These are phyloP conservation scores for Effrenium voratum DNA, from an alignment of 73 alveolate genomes.

Conservation along the genomic window DNA sequence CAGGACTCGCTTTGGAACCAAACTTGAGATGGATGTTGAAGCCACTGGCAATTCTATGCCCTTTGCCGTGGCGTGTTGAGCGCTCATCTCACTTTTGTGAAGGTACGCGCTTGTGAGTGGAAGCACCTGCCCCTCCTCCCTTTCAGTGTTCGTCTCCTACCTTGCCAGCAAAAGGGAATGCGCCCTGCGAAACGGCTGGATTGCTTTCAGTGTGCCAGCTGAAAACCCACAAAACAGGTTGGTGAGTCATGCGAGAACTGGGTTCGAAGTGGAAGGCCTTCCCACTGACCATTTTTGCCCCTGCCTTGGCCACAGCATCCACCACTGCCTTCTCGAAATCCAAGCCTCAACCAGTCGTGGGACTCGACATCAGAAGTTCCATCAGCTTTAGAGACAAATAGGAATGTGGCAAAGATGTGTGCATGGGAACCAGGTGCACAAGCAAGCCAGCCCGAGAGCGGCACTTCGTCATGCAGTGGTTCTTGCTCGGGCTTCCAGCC, in stretches of 20 bases:
- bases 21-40: too few species aligned
- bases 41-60: too few species aligned
- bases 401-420: neutral
- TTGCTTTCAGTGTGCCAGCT: neutral
- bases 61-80: too few species aligned
- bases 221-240: neutral
- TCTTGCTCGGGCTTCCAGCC: neutral
- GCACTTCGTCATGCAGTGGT: too few species aligned
- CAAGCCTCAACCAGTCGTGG: neutral
- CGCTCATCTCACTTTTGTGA: too few species aligned
- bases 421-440: neutral
- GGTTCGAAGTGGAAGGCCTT: neutral
- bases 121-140: too few species aligned
- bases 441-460: too few species aligned
- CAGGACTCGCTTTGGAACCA: too few species aligned
- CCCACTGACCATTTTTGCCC: too few species aligned
- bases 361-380: neutral
- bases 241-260: neutral
- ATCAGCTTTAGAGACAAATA: neutral
- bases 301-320: conserved; percentile 1
- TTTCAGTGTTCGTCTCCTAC: too few species aligned
- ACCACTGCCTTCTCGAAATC: conserved; percentile 16
- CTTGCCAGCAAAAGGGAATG: too few species aligned
- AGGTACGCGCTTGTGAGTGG: too few species aligned
- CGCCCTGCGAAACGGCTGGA: neutral